These are phyloP conservation scores for Fomitopsis schrenkii DNA, from an alignment of 1,284 basidiomycete genomes.

Conservation along the genomic window DNA sequence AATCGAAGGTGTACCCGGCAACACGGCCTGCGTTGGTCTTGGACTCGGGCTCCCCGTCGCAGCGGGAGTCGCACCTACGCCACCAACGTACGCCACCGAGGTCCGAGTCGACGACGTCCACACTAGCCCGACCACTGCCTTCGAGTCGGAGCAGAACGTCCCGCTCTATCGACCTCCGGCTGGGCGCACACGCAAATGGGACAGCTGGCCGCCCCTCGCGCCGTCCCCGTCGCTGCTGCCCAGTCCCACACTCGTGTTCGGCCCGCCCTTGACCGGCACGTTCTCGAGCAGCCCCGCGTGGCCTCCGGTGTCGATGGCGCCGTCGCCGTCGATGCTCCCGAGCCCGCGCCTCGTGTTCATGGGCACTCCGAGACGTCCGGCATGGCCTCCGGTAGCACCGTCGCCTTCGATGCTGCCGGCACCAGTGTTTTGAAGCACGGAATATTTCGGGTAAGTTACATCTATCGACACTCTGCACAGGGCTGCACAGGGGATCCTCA, in stretches of 20 bases:
- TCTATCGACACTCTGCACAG: too few species aligned
- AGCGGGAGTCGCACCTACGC: not conserved
- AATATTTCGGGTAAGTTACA: too few species aligned
- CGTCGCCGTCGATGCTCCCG: not conserved
- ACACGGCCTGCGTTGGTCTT: not conserved
- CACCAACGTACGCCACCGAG: not conserved
- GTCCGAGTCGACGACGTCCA: not conserved
- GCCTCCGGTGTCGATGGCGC: conserved; percentile 1
- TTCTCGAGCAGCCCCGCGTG: not conserved
- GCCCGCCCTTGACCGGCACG: not conserved
- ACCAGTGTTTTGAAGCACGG: not conserved
- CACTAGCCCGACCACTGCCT: not conserved
- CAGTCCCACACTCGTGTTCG: not conserved
- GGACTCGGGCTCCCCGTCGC: not conserved
- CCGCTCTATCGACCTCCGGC: not conserved
- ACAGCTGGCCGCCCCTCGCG: conserved; percentile 1
- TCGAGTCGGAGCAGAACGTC: not conserved
- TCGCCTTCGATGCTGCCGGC: conserved; percentile 1
- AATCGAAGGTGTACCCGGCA: not conserved
- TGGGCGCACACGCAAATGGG: not conserved
- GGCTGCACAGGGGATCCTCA: too few species aligned
- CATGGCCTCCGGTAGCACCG: not conserved
- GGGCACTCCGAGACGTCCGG: not conserved
- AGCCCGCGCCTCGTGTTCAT: not conserved
- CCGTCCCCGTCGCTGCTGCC: not conserved